Evolutionary conservation across 768 basidiomycete genomes (phyloP).

Genomic region (Cantharellus anzutake): DNA sequence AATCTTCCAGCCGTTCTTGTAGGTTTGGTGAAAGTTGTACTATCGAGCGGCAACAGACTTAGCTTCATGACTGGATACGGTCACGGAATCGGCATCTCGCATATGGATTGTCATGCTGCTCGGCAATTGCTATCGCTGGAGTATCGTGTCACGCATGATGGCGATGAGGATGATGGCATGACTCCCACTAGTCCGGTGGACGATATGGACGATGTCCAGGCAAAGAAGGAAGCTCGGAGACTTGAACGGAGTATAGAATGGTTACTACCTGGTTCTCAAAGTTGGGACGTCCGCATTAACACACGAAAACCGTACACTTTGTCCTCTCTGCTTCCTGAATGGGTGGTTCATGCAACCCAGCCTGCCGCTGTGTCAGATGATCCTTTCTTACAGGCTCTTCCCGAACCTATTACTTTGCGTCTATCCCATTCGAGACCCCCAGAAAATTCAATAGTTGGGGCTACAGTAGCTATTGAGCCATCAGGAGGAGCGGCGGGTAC

Average conservation of each 20-base stretch:
- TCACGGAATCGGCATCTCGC: slow-evolving; percentile 61
- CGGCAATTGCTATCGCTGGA: slow-evolving; percentile 68
- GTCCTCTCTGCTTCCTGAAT: slow-evolving; percentile 54
- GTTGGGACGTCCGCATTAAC: slow-evolving; percentile 76
- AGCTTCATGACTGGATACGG: slow-evolving; percentile 65
- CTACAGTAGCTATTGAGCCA: slow-evolving; percentile 59
- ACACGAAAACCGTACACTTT: slow-evolving; percentile 35
- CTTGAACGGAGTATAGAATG: slow-evolving; percentile 66
- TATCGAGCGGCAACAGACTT: slow-evolving; percentile 52
- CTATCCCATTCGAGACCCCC: slow-evolving; percentile 53
- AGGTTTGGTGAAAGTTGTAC: slow-evolving; percentile 64
- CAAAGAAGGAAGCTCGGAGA: slow-evolving; percentile 43
- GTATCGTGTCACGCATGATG: slow-evolving; percentile 59
- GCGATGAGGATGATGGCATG: slow-evolving; percentile 29
- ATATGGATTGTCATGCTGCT: slow-evolving; percentile 59
- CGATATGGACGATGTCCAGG: slow-evolving; percentile 45
- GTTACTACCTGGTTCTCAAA: slow-evolving; percentile 50
- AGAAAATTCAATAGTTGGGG: slow-evolving; percentile 64
- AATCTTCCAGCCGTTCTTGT: slow-evolving; percentile 75
- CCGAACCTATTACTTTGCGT: slow-evolving; percentile 37
- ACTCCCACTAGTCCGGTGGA: slow-evolving; percentile 12
- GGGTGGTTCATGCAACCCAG: slow-evolving; percentile 25
- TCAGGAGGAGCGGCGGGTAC: slow-evolving; percentile 46
- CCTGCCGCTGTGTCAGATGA: slow-evolving; percentile 4
- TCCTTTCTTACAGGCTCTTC: not conserved